Percentiles rank a stretch among this genome's conserved stretches.
phyloP scores from a whole-genome alignment of 139 green algal genomes.

The Chlorella sorokiniana region DNA sequence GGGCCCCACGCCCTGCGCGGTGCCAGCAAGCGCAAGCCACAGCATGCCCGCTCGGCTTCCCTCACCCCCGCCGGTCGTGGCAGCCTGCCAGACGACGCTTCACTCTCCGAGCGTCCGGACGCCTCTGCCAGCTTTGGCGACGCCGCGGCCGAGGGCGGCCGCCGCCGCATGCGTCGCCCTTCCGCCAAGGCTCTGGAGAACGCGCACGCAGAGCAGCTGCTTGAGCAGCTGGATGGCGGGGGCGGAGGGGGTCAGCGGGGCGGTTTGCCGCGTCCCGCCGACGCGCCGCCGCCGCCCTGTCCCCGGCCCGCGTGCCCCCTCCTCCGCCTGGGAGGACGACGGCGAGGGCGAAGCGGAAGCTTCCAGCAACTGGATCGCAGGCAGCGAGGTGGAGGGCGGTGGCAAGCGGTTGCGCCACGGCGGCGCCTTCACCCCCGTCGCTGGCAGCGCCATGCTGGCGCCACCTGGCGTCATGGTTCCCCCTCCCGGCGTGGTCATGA shows the following conservation, averaged over 20 bases:
- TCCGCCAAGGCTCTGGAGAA: conserved; percentile 20
- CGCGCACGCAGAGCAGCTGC: conserved; percentile 9
- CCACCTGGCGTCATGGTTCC: conserved; percentile 7
- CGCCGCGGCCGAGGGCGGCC: neutral
- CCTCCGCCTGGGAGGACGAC: no score
- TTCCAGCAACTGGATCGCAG: neutral
- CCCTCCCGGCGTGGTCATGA: neutral
- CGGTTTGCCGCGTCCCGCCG: neutral
- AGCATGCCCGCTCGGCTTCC: neutral
- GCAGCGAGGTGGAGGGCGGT: neutral
- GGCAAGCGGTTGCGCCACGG: neutral
- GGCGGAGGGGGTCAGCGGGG: neutral
- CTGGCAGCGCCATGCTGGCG: neutral
- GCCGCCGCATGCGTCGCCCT: neutral
- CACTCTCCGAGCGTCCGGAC: neutral
- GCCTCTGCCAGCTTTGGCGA: neutral
- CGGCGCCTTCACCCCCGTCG: neutral
- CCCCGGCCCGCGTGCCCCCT: no score
- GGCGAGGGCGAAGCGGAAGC: neutral
- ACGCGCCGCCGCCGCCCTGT: neutral
- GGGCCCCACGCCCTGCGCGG: no score
- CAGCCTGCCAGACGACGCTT: neutral
- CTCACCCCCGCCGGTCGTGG: no score
- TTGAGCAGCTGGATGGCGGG: neutral
- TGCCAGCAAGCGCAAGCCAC: conserved; percentile 10